phyloP scores from a whole-genome alignment of 2,329 filamentous ascomycete species.

The Alternaria brassicicola region DNA sequence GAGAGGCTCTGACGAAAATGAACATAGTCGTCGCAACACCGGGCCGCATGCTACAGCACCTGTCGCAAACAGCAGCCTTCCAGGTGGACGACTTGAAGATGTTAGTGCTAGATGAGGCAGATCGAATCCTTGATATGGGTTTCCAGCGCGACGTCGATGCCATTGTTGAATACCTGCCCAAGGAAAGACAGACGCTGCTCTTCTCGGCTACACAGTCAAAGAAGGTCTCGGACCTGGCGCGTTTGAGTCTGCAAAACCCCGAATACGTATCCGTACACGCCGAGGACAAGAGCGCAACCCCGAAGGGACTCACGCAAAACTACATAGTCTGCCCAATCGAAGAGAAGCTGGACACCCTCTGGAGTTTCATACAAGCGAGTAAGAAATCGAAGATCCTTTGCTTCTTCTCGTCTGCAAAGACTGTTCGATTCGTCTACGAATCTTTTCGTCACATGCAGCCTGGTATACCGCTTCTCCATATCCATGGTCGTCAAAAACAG shows the following conservation, averaged over 20 bases:
- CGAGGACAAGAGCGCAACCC: constrained; percentile 77
- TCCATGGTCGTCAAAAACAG: constrained; percentile 94
- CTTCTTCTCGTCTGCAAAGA: constrained; percentile 93
- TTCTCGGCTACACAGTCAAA: constrained; percentile 98
- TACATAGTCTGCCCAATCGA: constrained; percentile 85
- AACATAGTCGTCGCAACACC: constrained; percentile 97
- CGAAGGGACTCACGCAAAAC: constrained; percentile 83
- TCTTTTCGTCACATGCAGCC: constrained; percentile 91
- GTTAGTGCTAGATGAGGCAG: constrained; percentile 92
- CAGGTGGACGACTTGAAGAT: constrained; percentile 91
- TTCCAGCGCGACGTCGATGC: constrained; percentile 91
- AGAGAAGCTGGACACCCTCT: constrained; percentile 90
- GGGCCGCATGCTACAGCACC: constrained; percentile 90
- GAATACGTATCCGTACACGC: constrained; percentile 97
- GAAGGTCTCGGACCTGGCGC: constrained; percentile 87
- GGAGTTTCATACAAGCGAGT: constrained; percentile 88
- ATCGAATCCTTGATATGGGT: constrained; percentile 97
- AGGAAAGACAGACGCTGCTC: constrained; percentile 84
- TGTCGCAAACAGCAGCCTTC: constrained; percentile 90
- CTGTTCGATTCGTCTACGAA: constrained; percentile 95
- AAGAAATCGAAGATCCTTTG: constrained; percentile 94
- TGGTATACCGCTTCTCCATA: constrained; percentile 88
- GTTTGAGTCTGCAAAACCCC: constrained; percentile 84
- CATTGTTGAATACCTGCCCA: constrained; percentile 87
- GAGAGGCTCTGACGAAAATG: constrained; percentile 84